Evolutionary conservation across 1,284 basidiomycete species (phyloP).

Genomic region (Cryptococcus deneoformans): DNA sequence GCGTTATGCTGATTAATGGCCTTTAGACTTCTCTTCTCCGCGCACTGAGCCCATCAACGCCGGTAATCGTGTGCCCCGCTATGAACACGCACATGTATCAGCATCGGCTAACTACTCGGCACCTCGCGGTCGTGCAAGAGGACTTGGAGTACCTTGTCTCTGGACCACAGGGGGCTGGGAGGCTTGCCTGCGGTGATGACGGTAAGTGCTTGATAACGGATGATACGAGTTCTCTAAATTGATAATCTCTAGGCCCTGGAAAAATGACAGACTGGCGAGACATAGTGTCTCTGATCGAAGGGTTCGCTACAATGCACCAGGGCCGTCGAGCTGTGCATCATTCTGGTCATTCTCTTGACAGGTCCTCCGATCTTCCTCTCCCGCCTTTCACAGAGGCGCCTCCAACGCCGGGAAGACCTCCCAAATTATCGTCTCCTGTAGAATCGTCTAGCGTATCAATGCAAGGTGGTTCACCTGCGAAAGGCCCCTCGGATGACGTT

Average conservation of each 20-base stretch:
- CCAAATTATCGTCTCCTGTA: neutral
- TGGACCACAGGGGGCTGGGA: constrained; percentile 59
- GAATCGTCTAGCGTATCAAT: neutral
- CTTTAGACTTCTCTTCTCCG: constrained; percentile 84
- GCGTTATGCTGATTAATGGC: neutral
- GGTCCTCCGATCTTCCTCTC: constrained; percentile 50
- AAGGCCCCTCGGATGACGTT: neutral
- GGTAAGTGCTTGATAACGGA: constrained; percentile 56
- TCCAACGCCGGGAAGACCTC: constrained; percentile 9
- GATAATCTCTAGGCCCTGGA: constrained; percentile 64
- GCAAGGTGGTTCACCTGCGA: neutral
- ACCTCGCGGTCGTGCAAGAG: constrained; percentile 67
- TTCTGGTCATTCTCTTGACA: constrained; percentile 63
- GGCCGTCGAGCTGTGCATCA: neutral
- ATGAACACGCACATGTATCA: constrained; percentile 99
- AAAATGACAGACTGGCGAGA: constrained; percentile 85
- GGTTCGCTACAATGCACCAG: neutral
- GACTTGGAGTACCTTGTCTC: constrained; percentile 74
- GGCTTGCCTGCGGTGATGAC: constrained; percentile 86
- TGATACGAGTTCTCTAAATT: neutral
- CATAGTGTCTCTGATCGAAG: neutral
- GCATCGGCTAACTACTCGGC: constrained; percentile 85
- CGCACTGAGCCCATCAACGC: constrained; percentile 74
- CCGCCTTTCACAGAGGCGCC: constrained; percentile 67
- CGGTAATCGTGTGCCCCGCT: constrained; percentile 88